phyloP scores from a whole-genome alignment of 2,329 filamentous ascomycete species.

The Penicillium sp. region DNA sequence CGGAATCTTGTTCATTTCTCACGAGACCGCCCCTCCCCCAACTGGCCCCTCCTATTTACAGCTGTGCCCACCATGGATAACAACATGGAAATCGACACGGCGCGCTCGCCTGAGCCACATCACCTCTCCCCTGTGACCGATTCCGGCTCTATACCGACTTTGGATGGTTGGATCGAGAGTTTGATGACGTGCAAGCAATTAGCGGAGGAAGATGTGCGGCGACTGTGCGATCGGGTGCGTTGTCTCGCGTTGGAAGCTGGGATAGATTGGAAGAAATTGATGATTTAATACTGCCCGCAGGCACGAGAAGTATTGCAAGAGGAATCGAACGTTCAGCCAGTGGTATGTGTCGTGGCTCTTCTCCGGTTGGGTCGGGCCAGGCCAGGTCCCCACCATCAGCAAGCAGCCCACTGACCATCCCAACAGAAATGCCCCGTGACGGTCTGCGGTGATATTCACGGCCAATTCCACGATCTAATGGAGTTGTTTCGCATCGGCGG shows the following conservation, averaged over 20 bases:
- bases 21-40: slow-evolving; percentile 37
- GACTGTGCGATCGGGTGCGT: slow-evolving; percentile 93
- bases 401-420: slow-evolving; percentile 18
- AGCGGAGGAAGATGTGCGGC: slow-evolving; percentile 88
- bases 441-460: slow-evolving; percentile 98
- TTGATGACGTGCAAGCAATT: slow-evolving; percentile 99
- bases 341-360: slow-evolving; percentile 61
- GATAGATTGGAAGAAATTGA: slow-evolving; percentile 14
- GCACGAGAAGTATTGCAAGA: slow-evolving; percentile 95
- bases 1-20: slow-evolving; percentile 27
- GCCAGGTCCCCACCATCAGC: slow-evolving; percentile 1
- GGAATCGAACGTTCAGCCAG: slow-evolving; percentile 97
- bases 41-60: slow-evolving; percentile 28
- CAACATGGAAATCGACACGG: slow-evolving; percentile 95
- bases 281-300: slow-evolving; percentile 48
- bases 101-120: slow-evolving; percentile 75
- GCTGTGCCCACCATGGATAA: slow-evolving; percentile 70
- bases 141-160: slow-evolving; percentile 83
- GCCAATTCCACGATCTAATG: slow-evolving; percentile 98
- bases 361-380: slow-evolving; percentile 15
- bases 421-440: slow-evolving; percentile 94
- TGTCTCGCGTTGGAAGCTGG: slow-evolving; percentile 8
- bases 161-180: slow-evolving; percentile 98
- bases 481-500: slow-evolving; percentile 99
- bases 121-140: slow-evolving; percentile 75